These are phyloP conservation scores for Citrus sinensis DNA, from an alignment of 345 rosid species.

Conservation along the genomic window DVS_A1.0 CM039162.1:30295501-30296000, in stretches of 20 bases:
- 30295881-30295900: constrained; percentile 2
- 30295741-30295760: constrained; percentile 66
- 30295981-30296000: constrained; percentile 98
- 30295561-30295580: constrained; percentile 93
- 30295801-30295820: constrained; percentile 70
- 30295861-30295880: constrained; percentile 15
- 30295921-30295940: constrained; percentile 1
- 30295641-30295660: constrained; percentile 1
- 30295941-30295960: constrained; percentile 52
- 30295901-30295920: constrained; percentile 3
- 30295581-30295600: constrained; percentile 99
- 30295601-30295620: constrained; percentile 19
- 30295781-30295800: constrained; percentile 96
- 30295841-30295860: constrained; percentile 92
- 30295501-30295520: constrained; percentile 85
- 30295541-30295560: constrained; percentile 79
- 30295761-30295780: constrained; percentile 80
- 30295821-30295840: constrained; percentile 88
- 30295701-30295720: constrained; percentile 96
- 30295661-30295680: constrained; percentile 10
- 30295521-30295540: constrained; percentile 96
- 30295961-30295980: constrained; percentile 97
- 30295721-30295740: constrained; percentile 99
- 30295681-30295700: constrained; percentile 28
- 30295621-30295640: constrained; percentile 13